A percentile compares a stretch with the other conserved stretches of the same genome.
Conservation (phyloP, 2,329 filamentous ascomycete genomes). For the Trichoderma asperellum region DNA sequence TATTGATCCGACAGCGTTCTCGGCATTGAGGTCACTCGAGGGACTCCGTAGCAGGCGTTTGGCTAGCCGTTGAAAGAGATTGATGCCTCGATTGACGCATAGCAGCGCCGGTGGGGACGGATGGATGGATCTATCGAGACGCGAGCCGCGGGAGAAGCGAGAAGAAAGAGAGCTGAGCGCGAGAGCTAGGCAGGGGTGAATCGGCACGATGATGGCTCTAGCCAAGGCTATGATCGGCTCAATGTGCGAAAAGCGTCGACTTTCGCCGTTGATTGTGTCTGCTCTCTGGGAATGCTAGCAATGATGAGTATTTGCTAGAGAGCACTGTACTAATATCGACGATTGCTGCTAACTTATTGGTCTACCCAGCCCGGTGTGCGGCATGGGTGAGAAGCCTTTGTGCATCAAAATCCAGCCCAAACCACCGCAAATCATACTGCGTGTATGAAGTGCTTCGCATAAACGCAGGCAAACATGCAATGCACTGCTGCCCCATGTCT, state of each 20-base stretch:
- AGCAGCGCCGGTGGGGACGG: neutral
- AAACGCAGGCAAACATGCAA: neutral
- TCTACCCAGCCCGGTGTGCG: neutral
- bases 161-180: neutral
- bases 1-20: conserved; percentile 11
- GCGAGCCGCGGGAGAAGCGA: conserved; percentile 3
- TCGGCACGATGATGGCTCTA: neutral
- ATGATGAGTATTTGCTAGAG: neutral
- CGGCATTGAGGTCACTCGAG: neutral
- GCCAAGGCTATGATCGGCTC: conserved; percentile 24
- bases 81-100: neutral
- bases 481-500: neutral
- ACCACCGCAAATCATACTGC: neutral
- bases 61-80: neutral
- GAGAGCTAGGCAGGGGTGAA: neutral
- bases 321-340: neutral
- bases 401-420: conserved; percentile 8
- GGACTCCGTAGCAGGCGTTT: neutral
- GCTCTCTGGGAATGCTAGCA: neutral
- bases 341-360: neutral
- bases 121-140: neutral
- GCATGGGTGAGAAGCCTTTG: neutral
- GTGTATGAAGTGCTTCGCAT: neutral
- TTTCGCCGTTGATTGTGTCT: neutral
- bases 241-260: neutral